Conservation (phyloP, 2,329 filamentous ascomycete genomes). For the Pestalotiopsis fici region DNA sequence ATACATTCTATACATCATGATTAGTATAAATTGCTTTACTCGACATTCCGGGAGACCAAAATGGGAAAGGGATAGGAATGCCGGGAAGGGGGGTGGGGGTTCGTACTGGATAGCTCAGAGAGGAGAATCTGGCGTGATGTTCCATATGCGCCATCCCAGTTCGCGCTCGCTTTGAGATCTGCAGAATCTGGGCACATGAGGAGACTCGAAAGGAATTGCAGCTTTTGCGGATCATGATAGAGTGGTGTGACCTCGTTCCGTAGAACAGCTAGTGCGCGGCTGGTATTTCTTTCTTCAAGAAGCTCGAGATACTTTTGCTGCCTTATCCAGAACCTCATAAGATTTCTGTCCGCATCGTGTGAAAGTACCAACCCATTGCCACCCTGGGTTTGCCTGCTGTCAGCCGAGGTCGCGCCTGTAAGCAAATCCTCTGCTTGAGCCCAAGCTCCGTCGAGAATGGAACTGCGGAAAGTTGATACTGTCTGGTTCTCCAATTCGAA, state of each 20-base stretch:
- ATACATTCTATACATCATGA: conserved; percentile 66
- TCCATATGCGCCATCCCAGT: conserved; percentile 82
- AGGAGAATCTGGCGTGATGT: conserved; percentile 74
- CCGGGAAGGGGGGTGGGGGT: not conserved
- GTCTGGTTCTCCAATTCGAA: conserved; percentile 83
- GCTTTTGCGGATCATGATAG: conserved; percentile 72
- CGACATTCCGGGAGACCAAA: too few species aligned
- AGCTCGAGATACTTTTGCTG: conserved; percentile 96
- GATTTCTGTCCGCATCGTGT: conserved; percentile 71
- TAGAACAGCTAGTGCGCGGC: conserved; percentile 77
- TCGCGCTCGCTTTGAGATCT: conserved; percentile 74
- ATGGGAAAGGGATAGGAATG: not conserved
- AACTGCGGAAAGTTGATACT: conserved; percentile 81
- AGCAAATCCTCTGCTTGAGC: conserved; percentile 80
- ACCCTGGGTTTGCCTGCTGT: conserved; percentile 27
- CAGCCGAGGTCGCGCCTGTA: conserved; percentile 50
- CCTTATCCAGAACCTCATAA: conserved; percentile 85
- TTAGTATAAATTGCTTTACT: conserved; percentile 12
- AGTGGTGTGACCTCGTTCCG: conserved; percentile 86
- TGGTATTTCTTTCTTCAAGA: conserved; percentile 74
- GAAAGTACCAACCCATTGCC: conserved; percentile 71
- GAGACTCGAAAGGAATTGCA: conserved; percentile 84
- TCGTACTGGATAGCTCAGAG: conserved; percentile 79
- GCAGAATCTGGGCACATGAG: conserved; percentile 85
- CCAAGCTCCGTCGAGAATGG: conserved; percentile 83